Evolutionary conservation across 139 green algal species (phyloP), one percentile per base, ranked within the genome.

Genomic region (Diplosphaera chodatii): DNA sequence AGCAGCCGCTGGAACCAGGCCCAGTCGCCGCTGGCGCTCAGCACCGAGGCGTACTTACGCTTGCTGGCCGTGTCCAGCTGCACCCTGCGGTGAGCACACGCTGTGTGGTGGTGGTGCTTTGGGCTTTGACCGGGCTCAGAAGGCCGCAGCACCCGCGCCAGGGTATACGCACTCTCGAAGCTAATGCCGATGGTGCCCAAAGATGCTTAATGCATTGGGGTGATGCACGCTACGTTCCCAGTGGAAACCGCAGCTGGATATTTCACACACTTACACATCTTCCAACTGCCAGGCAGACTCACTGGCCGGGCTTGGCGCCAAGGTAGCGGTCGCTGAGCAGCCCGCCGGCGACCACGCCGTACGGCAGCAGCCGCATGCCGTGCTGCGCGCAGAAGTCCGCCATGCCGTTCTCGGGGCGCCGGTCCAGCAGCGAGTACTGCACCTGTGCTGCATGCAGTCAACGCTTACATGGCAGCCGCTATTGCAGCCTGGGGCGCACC

Each of bases 341-440:
- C 48, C 90, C 87, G 3, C 91, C 91, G 6, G 84, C 90, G 25
- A 94, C 72, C n/a, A 88, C 82, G 10, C 91, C 91, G 78, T 93
- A 97, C 2, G 90, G 87, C 74, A 96, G 75, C 71, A 97, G 71
- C 64, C 66, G 62, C 66, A 95, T 90, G 66, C 73, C 77, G 37
- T 88, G 72, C 4, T 79, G 65, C 20, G 37, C 25, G 81, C 88
- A 96, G 74, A 84, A 93, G 4, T 76, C 55, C 2, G 72, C 74
- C 86, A 94, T 94, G 74, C 70, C 80, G 70, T 88, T 88, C 37
- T 89, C 82, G 1, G 85, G 83, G 4, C 91, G 80, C 28, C 81
- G 77, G 80, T 96, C 91, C 28, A 96, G 77, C 72, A 96, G 81
- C n/a, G 81, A 91, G 73, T 93, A 96, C 64, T 96, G 91, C 40